These are phyloP conservation scores for Phaeosphaeriaceae sp. DNA, from an alignment of 2,329 filamentous ascomycete species.

Conservation along the genomic window DNA sequence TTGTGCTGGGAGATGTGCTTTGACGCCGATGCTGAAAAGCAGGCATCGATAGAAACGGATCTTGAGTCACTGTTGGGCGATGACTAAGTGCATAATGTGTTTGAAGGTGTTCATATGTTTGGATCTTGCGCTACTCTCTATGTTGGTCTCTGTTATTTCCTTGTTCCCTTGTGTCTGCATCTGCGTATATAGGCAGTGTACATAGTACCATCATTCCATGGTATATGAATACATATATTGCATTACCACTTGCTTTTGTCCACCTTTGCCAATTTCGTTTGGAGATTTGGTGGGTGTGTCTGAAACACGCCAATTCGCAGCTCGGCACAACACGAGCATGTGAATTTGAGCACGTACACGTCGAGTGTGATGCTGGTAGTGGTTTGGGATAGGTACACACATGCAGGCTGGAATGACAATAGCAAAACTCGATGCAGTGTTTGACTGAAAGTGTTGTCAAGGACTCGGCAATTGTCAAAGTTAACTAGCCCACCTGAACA, in stretches of 20 bases:
- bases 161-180: too few relatives aligned
- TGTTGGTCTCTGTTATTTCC: not conserved
- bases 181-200: not conserved
- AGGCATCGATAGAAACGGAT: conserved; percentile 20
- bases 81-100: conserved; percentile 12
- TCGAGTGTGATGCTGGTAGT: not conserved
- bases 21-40: conserved; percentile 48
- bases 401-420: not conserved
- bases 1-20: conserved; percentile 56
- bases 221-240: conserved; percentile 4
- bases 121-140: too few relatives aligned
- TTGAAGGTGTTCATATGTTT: conserved; percentile 8
- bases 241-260: not conserved
- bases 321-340: not conserved
- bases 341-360: not conserved
- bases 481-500: conserved; percentile 3
- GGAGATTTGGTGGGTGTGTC: not conserved
- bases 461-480: conserved; percentile 15
- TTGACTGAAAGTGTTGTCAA: not conserved
- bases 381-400: too few relatives aligned
- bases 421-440: not conserved
- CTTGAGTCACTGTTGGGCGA: conserved; percentile 13
- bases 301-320: not conserved
- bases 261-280: too few relatives aligned
- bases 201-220: conserved; percentile 1